These are phyloP conservation scores for Podospora didyma DNA, from an alignment of 495 filamentous ascomycete genomes.

Conservation along the genomic window DNA sequence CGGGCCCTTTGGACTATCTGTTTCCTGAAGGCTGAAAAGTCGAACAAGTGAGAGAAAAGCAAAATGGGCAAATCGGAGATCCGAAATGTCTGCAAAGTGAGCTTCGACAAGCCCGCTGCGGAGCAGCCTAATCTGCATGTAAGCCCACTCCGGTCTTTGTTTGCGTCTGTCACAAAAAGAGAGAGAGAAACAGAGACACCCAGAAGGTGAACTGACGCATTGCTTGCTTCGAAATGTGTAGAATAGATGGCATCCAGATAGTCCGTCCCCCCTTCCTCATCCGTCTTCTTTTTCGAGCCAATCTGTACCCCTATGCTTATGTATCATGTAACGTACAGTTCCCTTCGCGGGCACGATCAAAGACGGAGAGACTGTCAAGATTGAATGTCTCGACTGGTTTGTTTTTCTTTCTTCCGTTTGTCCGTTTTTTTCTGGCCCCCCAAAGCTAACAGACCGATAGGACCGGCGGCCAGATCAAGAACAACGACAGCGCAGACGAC, in stretches of 20 bases:
- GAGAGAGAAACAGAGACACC: no score
- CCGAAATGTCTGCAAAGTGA: constrained; percentile 72
- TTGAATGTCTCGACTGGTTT: constrained; percentile 87
- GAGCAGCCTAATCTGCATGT: constrained; percentile 77
- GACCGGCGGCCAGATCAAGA: constrained; percentile 83
- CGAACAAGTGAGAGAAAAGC: no score
- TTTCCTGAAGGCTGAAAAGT: no score
- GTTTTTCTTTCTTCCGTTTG: constrained; percentile 1
- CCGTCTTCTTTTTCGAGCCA: neutral
- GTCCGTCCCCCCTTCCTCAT: constrained; percentile 32
- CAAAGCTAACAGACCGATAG: no score
- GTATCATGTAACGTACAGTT: constrained; percentile 48
- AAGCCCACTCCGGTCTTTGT: constrained; percentile 24
- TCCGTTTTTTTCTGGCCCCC: neutral
- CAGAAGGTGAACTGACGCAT: no score
- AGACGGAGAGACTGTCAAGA: constrained; percentile 87
- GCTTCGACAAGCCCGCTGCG: constrained; percentile 69
- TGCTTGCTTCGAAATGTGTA: no score
- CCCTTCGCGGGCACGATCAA: constrained; percentile 72
- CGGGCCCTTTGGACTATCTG: no score
- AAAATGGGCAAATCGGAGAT: constrained; percentile 43
- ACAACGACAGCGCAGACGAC: constrained; percentile 89
- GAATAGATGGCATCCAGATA: constrained; percentile 95
- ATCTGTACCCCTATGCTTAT: neutral
- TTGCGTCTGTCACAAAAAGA: no score